Conservation (phyloP, 1,139 yeast species). For the Sugiyamaella xylanicola region DNA sequence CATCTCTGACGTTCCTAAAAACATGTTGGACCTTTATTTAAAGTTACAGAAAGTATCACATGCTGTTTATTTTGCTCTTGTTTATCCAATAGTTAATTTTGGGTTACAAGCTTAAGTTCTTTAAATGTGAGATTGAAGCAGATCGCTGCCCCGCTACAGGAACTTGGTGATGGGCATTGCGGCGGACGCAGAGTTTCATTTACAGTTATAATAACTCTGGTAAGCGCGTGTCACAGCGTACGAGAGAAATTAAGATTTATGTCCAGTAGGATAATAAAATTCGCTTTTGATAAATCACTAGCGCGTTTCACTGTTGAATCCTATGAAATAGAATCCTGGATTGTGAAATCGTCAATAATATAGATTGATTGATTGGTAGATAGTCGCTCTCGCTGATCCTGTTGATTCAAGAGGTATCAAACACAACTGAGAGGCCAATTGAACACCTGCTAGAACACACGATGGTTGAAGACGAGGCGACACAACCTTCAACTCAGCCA, state of each 20-base stretch:
- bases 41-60: no score
- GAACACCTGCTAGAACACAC: constrained; percentile 55
- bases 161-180: neutral
- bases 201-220: neutral
- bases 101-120: no score
- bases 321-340: no score
- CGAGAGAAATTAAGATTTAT: neutral
- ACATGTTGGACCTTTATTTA: no score
- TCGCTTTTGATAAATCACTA: neutral
- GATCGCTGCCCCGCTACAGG: neutral
- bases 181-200: neutral
- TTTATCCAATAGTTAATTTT: no score
- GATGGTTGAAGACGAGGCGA: constrained; percentile 62
- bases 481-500: constrained; percentile 28
- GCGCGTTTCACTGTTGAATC: neutral
- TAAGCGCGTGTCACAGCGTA: neutral
- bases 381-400: no score
- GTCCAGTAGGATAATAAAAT: neutral
- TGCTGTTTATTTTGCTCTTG: no score
- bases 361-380: no score
- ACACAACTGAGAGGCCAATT: neutral
- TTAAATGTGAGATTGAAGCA: no score
- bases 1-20: no score
- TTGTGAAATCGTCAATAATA: no score
- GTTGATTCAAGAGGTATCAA: no score